These are phyloP conservation scores for Wolfiporia cocos DNA, from an alignment of 1,284 basidiomycete species.

Conservation along the genomic window DNA sequence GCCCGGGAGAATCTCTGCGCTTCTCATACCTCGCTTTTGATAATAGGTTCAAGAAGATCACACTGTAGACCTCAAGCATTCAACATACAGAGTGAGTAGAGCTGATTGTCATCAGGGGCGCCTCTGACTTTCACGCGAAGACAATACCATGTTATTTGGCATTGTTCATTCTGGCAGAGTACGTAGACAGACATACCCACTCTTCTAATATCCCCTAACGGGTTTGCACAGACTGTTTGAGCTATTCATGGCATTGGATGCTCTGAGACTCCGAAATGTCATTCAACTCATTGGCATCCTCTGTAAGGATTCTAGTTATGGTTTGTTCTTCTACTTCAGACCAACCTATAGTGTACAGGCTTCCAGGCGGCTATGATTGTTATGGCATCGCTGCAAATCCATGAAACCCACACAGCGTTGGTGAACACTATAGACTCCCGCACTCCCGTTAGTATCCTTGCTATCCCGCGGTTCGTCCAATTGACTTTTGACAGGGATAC, in stretches of 20 bases:
- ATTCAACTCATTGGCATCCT: slow-evolving; percentile 74
- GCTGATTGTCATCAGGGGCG: no score
- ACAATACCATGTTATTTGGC: slow-evolving; percentile 82
- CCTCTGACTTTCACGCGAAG: slow-evolving; percentile 30
- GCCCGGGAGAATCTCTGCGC: background rate
- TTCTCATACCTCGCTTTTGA: no score
- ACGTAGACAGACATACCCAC: slow-evolving; percentile 16
- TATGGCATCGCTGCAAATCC: slow-evolving; percentile 68
- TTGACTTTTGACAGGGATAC: background rate
- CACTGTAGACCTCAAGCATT: slow-evolving; percentile 25
- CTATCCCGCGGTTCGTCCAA: slow-evolving; percentile 4
- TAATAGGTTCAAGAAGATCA: slow-evolving; percentile 50
- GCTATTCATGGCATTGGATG: slow-evolving; percentile 68
- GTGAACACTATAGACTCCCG: slow-evolving; percentile 22
- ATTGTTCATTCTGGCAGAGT: slow-evolving; percentile 78
- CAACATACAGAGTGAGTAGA: slow-evolving; percentile 47
- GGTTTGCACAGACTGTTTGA: slow-evolving; percentile 60
- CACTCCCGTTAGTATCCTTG: background rate
- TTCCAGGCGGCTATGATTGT: slow-evolving; percentile 72
- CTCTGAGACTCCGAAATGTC: slow-evolving; percentile 65
- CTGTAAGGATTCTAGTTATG: slow-evolving; percentile 32
- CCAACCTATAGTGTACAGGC: no score
- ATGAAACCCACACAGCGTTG: slow-evolving; percentile 60
- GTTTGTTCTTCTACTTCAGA: no score
- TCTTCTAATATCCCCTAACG: no score